Evolutionary conservation across 495 filamentous ascomycete species (phyloP).

Genomic region (Annulohypoxylon maeteangense): DNA sequence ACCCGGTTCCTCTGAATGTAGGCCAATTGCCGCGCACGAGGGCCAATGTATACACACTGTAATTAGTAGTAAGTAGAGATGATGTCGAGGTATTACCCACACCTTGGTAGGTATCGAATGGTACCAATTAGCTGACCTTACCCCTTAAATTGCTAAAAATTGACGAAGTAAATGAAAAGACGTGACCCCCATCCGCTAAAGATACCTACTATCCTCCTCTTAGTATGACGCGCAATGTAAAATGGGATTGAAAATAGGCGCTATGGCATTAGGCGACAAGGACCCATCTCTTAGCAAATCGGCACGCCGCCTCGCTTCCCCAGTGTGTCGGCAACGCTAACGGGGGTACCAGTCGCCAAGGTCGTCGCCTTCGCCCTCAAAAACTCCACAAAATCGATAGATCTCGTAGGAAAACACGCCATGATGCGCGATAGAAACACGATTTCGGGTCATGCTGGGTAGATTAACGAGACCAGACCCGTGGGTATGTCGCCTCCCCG

Average conservation of each 20-base stretch:
- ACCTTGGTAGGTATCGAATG: neutral
- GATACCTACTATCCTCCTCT: neutral
- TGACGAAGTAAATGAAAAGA: no score
- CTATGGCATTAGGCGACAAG: neutral
- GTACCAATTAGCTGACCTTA: no score
- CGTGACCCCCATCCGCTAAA: neutral
- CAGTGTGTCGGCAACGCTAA: conserved; percentile 11
- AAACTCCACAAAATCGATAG: conserved; percentile 1
- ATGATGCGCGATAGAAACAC: neutral
- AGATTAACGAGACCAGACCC: neutral
- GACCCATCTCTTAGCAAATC: conserved; percentile 2
- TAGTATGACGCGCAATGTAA: neutral
- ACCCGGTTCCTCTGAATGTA: neutral
- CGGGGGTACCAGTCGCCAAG: conserved; percentile 12
- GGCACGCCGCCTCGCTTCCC: conserved; percentile 3
- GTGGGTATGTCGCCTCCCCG: neutral
- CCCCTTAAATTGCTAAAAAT: neutral
- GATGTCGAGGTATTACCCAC: neutral
- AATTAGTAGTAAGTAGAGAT: neutral
- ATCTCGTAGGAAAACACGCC: neutral
- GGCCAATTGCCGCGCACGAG: neutral
- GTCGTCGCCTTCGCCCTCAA: conserved; percentile 12
- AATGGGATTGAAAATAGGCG: neutral
- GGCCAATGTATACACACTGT: neutral
- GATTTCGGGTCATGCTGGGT: neutral